Evolutionary conservation across 176 grass and related monocot species (phyloP).

Genomic region (Pontederia paniculata): DNA sequence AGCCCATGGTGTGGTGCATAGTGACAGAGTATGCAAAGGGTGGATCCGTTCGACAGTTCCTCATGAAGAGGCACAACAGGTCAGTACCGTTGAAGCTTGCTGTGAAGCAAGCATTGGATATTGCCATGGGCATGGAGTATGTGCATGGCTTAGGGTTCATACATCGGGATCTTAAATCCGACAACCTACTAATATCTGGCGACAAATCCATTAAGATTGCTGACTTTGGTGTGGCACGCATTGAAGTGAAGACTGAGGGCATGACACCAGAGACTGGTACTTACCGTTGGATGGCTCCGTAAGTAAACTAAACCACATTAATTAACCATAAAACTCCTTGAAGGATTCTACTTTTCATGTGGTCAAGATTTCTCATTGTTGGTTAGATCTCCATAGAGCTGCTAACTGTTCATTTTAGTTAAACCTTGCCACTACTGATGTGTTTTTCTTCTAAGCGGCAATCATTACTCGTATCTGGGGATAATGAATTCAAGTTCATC

Average conservation of each 20-base stretch:
- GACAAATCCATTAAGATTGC: conserved; percentile 81
- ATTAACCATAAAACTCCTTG: too few relatives aligned
- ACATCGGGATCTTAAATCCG: conserved; percentile 72
- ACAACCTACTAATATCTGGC: conserved; percentile 60
- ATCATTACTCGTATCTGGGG: too few relatives aligned
- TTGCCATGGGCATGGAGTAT: conserved; percentile 73
- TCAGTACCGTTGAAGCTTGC: conserved; percentile 62
- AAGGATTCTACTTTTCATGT: too few relatives aligned
- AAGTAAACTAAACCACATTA: conserved; percentile 20
- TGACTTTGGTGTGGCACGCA: conserved; percentile 72
- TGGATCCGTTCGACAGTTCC: conserved; percentile 63
- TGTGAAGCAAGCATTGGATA: conserved; percentile 60
- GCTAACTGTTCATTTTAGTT: too few relatives aligned
- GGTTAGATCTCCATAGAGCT: too few relatives aligned
- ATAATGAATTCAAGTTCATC: too few relatives aligned
- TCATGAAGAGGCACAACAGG: conserved; percentile 52
- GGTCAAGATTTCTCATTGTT: too few relatives aligned
- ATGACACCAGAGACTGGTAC: conserved; percentile 95
- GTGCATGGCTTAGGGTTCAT: conserved; percentile 69
- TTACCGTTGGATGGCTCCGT: conserved; percentile 94
- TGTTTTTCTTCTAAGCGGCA: too few relatives aligned
- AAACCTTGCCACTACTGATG: too few relatives aligned
- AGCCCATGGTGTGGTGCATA: conserved; percentile 72
- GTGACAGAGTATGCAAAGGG: conserved; percentile 69
- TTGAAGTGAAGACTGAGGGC: conserved; percentile 70